Base-by-base conservation (phyloP, 805 yeast genomes). In the Hanseniaspora taiwanica region DNA sequence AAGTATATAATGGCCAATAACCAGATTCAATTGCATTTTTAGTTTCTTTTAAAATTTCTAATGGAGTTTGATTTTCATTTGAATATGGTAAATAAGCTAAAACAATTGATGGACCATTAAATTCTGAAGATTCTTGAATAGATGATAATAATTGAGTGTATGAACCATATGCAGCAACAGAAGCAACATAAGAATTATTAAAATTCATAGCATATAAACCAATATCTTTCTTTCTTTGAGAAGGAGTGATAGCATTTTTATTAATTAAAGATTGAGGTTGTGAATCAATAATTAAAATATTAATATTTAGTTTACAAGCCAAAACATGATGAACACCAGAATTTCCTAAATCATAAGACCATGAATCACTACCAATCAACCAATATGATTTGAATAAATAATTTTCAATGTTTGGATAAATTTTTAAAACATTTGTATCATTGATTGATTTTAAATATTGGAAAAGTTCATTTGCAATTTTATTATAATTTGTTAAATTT, bases 161-260 rank as follows among this genome's bases (percentile, higher is more conserved):
- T 2, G 96, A 85, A 2, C 94, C 74, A 61, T 89, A 89, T 33
- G 87, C 78, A 19, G 96, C 96, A 40, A 86, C 86, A 16, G 95
- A 84, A 6, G 96, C 95, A 50, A 87, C 96, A 55, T 85, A 89
- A 35, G 81, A 78, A 46, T 78, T 73, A 42, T 93, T 91, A 51
- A 79, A 84, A 61, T 84, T 83, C 95, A 89, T 83, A 36, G 96
- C 96, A 57, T 85, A 89, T 36, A 89, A 66, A 41, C 96, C 97
- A 47, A 87, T 76, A 56, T 89, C 95, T 62, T 89, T 85, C 67
- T 86, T 85, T 59, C 91, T 76, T 42, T 59, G 56, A 36, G 45
- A 49, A 60, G 40, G 27, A 18, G 27, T 35, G 8, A 20, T 36
- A 18, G 32, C 35, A 19, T 40, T 37, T 38, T 41, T 41, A 16